phyloP scores from a whole-genome alignment of 257 asterid species.

The Plantago major region DNA sequence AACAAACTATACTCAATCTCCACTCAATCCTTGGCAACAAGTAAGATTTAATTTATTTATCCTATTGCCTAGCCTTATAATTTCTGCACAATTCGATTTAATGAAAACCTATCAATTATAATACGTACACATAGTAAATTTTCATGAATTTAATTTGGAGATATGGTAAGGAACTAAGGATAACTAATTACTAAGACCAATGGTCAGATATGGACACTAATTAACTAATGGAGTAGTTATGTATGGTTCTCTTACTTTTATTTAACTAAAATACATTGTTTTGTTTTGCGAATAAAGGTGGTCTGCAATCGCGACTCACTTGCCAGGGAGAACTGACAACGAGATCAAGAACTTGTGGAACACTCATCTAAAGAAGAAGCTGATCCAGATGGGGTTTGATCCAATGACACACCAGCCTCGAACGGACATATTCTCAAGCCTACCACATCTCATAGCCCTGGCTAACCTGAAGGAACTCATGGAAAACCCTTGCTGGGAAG shows the following conservation, averaged over 20 bases:
- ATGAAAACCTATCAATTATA: no score
- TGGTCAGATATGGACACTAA: no score
- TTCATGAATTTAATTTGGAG: no score
- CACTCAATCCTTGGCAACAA: conserved; percentile 82
- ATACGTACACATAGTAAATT: no score
- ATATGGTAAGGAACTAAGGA: no score
- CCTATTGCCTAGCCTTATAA: no score
- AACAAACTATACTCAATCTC: conserved; percentile 72
- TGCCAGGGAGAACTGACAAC: conserved; percentile 81
- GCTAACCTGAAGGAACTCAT: conserved; percentile 56
- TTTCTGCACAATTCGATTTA: no score
- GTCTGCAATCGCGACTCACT: conserved; percentile 78
- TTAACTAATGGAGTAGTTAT: not conserved
- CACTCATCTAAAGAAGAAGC: conserved; percentile 75
- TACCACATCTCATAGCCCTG: conserved; percentile 71
- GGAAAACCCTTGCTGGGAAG: conserved; percentile 55
- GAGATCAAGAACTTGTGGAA: conserved; percentile 87
- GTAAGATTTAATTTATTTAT: conserved; percentile 24
- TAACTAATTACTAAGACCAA: no score
- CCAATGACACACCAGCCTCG: conserved; percentile 87
- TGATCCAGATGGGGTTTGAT: conserved; percentile 79
- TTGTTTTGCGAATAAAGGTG: conserved; percentile 33
- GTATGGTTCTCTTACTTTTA: not conserved
- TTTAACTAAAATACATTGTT: not conserved
- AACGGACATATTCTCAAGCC: conserved; percentile 59